These are phyloP conservation scores for Malassezia psittaci DNA, from an alignment of 1,284 basidiomycete species.

Conservation along the genomic window DNA sequence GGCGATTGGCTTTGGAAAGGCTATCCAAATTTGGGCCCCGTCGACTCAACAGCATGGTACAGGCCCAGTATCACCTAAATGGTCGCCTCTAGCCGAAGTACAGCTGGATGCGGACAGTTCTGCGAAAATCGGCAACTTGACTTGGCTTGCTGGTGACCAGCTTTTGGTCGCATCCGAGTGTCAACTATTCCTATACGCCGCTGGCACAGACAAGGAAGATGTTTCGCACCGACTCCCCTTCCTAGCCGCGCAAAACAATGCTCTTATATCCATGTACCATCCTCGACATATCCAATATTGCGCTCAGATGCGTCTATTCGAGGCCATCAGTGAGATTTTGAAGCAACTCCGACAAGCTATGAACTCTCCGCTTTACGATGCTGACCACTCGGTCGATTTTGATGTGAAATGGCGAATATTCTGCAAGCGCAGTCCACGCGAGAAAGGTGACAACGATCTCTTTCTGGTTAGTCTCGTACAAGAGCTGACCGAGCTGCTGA, in stretches of 20 bases:
- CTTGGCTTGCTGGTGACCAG: conserved; percentile 7
- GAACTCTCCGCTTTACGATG: background rate
- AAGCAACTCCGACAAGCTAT: background rate
- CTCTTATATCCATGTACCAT: conserved; percentile 6
- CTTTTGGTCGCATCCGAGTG: conserved; percentile 12
- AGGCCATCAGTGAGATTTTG: background rate
- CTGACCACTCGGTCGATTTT: background rate
- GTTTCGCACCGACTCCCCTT: background rate
- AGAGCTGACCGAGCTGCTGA: background rate
- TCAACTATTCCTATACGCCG: conserved; percentile 14
- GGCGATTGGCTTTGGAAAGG: background rate
- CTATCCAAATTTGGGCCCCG: background rate
- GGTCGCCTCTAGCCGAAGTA: conserved; percentile 4
- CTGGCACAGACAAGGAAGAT: background rate
- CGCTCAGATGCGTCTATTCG: conserved; percentile 3
- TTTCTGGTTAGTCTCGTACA: background rate
- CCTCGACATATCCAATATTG: conserved; percentile 1
- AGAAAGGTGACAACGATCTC: background rate
- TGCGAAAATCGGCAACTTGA: background rate
- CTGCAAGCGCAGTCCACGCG: background rate
- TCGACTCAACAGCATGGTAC: background rate
- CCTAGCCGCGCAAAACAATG: background rate
- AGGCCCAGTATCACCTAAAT: background rate
- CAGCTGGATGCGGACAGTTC: background rate
- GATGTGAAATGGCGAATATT: background rate